Evolutionary conservation across 169 alveolate genomes (phyloP).

Genomic region (Plasmodium knowlesi): DNA sequence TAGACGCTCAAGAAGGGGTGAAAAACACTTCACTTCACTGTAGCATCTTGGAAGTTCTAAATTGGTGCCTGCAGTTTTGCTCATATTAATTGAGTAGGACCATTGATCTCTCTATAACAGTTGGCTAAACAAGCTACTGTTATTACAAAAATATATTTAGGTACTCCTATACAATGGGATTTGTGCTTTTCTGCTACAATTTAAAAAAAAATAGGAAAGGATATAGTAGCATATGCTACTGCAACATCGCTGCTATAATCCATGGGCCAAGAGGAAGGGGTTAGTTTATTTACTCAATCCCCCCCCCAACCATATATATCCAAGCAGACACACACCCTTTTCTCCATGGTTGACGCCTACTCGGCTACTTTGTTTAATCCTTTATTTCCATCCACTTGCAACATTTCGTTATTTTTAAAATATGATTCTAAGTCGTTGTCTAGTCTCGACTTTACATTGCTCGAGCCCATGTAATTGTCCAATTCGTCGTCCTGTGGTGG

Average conservation of each 20-base stretch:
- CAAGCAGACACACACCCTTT: neutral
- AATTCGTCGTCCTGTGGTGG: slow-evolving; percentile 58
- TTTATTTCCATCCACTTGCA: slow-evolving; percentile 27
- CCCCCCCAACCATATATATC: neutral
- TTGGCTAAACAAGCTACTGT: neutral
- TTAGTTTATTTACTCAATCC: neutral
- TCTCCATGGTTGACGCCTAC: neutral
- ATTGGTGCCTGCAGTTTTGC: neutral
- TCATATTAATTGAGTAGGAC: neutral
- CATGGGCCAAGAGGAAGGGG: neutral
- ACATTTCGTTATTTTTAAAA: slow-evolving; percentile 35
- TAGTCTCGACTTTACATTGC: slow-evolving; percentile 53
- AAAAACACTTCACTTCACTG: neutral
- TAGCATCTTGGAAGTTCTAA: neutral
- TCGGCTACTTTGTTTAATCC: slow-evolving; percentile 41
- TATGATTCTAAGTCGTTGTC: slow-evolving; percentile 70
- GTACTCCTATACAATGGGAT: neutral
- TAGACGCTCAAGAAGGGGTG: neutral
- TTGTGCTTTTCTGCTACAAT: neutral
- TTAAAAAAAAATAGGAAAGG: neutral
- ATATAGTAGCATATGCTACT: neutral
- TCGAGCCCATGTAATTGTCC: slow-evolving; percentile 66
- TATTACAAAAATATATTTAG: too few species aligned
- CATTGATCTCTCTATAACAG: neutral
- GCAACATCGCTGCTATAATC: neutral